These are phyloP conservation scores for Neurospora crassa DNA, from an alignment of 2,329 filamentous ascomycete species.

Conservation along the genomic window DNA sequence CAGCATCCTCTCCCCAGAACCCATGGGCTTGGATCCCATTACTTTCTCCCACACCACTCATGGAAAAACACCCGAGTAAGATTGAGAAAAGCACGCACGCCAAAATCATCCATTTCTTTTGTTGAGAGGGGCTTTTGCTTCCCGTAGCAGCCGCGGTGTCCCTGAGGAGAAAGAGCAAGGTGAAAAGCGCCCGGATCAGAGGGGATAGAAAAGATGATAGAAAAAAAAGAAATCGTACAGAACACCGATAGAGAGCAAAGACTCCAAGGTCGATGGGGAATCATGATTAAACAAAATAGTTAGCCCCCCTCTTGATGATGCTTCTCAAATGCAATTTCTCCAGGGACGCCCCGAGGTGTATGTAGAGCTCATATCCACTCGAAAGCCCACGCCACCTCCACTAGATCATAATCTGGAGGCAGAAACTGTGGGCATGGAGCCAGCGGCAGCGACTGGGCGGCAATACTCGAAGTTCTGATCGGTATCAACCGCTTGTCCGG, in stretches of 20 bases:
- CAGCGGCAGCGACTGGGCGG: background rate
- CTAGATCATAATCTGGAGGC: background rate
- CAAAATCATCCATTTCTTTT: background rate
- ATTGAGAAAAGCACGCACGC: background rate
- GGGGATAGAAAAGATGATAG: slow-evolving; percentile 10
- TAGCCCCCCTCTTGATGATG: slow-evolving; percentile 6
- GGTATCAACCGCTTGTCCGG: background rate
- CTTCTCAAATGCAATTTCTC: slow-evolving; percentile 3
- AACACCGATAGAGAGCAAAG: slow-evolving; percentile 7
- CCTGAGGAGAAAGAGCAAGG: slow-evolving; percentile 12
- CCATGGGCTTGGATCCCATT: background rate
- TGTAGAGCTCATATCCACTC: slow-evolving; percentile 1
- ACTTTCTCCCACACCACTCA: background rate
- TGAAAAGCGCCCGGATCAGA: slow-evolving; percentile 19
- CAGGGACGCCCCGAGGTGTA: background rate
- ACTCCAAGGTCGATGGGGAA: slow-evolving; percentile 6
- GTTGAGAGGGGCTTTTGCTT: background rate
- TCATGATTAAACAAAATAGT: slow-evolving; percentile 22
- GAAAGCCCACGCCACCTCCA: background rate
- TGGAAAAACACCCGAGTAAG: background rate
- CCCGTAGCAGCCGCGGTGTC: background rate
- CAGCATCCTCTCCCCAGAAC: background rate
- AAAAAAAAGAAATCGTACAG: slow-evolving; percentile 13
- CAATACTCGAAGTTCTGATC: background rate
- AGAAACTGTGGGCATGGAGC: slow-evolving; percentile 1